These are phyloP conservation scores for Knoxia roxburghii DNA, from an alignment of 257 asterid genomes.

Conservation along the genomic window DNA sequence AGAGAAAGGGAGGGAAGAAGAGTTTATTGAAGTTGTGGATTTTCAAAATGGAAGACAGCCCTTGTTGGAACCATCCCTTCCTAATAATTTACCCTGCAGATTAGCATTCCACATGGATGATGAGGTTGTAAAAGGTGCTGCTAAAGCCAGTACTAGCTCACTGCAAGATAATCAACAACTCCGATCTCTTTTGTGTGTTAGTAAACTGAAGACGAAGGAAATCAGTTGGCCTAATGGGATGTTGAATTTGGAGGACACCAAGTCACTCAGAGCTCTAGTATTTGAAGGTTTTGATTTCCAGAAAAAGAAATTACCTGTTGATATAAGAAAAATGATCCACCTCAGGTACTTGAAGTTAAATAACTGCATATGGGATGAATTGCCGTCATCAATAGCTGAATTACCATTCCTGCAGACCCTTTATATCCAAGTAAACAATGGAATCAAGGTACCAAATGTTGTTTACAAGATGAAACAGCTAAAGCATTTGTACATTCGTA, in stretches of 20 bases:
- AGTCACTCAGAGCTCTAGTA: conserved; percentile 1
- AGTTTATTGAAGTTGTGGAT: conserved; percentile 1
- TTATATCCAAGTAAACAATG: neutral
- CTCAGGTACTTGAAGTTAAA: conserved; percentile 11
- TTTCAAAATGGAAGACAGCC: neutral
- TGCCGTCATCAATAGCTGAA: conserved; percentile 1
- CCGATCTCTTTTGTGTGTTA: neutral
- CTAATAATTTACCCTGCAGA: neutral
- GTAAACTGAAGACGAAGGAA: neutral
- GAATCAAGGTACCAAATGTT: too few species aligned
- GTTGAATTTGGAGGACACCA: neutral
- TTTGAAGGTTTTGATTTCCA: neutral
- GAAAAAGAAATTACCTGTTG: neutral
- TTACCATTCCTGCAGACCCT: conserved; percentile 6
- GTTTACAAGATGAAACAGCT: too few species aligned
- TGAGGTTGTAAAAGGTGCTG: neutral
- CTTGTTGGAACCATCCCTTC: neutral
- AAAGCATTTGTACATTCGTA: neutral
- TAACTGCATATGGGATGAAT: neutral
- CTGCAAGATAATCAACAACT: neutral
- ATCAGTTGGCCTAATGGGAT: neutral
- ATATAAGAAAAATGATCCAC: neutral
- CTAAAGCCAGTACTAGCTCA: neutral
- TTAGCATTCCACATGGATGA: neutral
- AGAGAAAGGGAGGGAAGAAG: conserved; percentile 14